Percentiles rank a stretch among this genome's conserved stretches.
Evolutionary conservation across 495 filamentous ascomycete species (phyloP).

Genomic region (Penicillium salamii): DNA sequence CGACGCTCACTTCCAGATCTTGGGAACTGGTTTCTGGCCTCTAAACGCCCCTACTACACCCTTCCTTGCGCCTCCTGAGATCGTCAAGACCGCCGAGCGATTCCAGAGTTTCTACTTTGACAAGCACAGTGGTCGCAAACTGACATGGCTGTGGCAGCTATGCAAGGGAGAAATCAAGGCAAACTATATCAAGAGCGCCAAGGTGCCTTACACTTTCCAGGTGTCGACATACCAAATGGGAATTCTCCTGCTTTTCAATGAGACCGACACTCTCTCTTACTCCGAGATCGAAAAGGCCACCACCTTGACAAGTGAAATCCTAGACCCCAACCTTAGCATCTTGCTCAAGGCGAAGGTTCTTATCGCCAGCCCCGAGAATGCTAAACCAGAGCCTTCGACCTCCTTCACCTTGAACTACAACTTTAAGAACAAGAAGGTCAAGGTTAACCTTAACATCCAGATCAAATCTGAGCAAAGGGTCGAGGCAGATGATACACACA

Average conservation of each 20-base stretch:
- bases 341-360: constrained; percentile 91
- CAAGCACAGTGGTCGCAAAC: constrained; percentile 93
- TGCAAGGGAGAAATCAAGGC: constrained; percentile 96
- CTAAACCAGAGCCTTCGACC: constrained; percentile 72
- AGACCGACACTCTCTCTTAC: constrained; percentile 78
- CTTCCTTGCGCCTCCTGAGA: constrained; percentile 81
- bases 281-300: constrained; percentile 83
- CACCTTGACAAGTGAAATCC: constrained; percentile 68
- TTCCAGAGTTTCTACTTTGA: constrained; percentile 90
- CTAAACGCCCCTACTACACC: constrained; percentile 77
- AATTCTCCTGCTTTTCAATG: constrained; percentile 94
- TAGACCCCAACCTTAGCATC: constrained; percentile 81
- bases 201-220: constrained; percentile 94
- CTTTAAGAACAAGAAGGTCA: constrained; percentile 97
- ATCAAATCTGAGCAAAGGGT: constrained; percentile 95
- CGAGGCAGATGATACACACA: constrained; percentile 94
- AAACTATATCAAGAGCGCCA: constrained; percentile 83
- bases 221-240: constrained; percentile 98
- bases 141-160: constrained; percentile 97
- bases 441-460: constrained; percentile 91
- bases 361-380: constrained; percentile 61
- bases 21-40: constrained; percentile 98
- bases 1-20: constrained; percentile 81
- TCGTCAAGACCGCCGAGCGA: constrained; percentile 80
- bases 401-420: constrained; percentile 81